Evolutionary conservation across 495 filamentous ascomycete genomes (phyloP).

Genomic region (Annulohypoxylon nitens): DNA sequence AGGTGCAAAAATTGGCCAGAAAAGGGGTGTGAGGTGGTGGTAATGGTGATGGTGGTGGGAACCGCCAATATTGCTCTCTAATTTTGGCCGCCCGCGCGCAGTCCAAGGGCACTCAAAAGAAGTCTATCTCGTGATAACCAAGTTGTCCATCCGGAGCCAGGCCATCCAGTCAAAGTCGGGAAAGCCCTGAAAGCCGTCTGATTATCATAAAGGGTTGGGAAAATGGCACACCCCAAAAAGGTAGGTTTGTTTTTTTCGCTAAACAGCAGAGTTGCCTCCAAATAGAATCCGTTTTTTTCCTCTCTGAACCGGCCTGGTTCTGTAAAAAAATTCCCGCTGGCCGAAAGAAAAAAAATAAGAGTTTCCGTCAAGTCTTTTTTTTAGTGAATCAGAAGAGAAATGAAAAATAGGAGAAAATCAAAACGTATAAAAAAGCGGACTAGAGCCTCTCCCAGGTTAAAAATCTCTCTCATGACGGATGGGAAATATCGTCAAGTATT

Average conservation of each 20-base stretch:
- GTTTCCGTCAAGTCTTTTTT: constrained; percentile 41
- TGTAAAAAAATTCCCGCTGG: constrained; percentile 35
- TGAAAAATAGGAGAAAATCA: constrained; percentile 20
- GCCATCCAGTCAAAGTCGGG: constrained; percentile 18
- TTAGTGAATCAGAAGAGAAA: constrained; percentile 16
- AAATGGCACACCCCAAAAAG: constrained; percentile 20
- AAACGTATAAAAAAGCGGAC: constrained; percentile 31
- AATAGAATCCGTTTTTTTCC: constrained; percentile 42
- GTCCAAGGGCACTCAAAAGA: constrained; percentile 41
- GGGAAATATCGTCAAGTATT: constrained; percentile 33
- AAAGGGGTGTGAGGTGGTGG: not conserved
- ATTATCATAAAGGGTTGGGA: constrained; percentile 13
- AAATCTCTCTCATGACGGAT: constrained; percentile 19
- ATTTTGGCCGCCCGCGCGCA: constrained; percentile 28
- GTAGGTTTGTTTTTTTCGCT: constrained; percentile 25
- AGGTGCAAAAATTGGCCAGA: constrained; percentile 11
- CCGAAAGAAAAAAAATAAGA: constrained; percentile 21
- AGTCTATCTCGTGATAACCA: constrained; percentile 47
- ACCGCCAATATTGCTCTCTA: constrained; percentile 22
- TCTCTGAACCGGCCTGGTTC: constrained; percentile 51
- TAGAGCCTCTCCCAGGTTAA: constrained; percentile 26
- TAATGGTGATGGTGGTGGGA: not conserved
- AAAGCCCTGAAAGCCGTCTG: constrained; percentile 18
- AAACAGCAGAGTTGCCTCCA: constrained; percentile 48
- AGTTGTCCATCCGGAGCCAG: constrained; percentile 29